These are phyloP conservation scores for Nicotiana tomentosiformis DNA, from an alignment of 257 asterid genomes.

Conservation along the genomic window DNA sequence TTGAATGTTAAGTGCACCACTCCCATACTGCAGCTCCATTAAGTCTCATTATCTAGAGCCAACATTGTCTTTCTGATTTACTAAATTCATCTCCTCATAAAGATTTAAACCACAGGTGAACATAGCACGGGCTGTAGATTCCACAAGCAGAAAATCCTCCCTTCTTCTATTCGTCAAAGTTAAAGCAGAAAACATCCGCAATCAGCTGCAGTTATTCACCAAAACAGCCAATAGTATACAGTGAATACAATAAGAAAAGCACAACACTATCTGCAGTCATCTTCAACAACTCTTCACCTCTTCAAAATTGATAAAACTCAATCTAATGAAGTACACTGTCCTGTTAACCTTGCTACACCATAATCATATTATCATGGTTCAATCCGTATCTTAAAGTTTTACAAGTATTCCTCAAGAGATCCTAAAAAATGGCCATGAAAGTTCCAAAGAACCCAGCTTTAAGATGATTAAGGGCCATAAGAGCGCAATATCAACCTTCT, in stretches of 20 bases:
- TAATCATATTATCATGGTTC: not conserved
- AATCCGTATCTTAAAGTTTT: not conserved
- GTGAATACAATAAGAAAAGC: not conserved
- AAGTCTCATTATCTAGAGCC: not conserved
- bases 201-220: not conserved
- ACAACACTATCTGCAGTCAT: not conserved
- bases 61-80: not conserved
- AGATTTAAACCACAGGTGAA: not conserved
- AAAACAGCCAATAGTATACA: not conserved
- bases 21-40: not conserved
- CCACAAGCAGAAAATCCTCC: not conserved
- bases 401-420: not conserved
- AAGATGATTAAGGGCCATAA: not conserved
- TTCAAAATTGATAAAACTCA: not conserved
- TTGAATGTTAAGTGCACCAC: not conserved
- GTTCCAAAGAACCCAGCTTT: not conserved
- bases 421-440: not conserved
- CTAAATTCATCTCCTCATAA: not conserved
- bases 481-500: not conserved
- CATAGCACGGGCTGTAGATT: not conserved
- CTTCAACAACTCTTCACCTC: not conserved
- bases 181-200: not conserved
- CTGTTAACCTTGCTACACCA: not conserved
- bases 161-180: not conserved
- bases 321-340: not conserved